Percentiles rank a stretch among this genome's conserved stretches.
Conservation (phyloP, 2,329 filamentous ascomycete genomes). For the Cercospora citrullina region DNA sequence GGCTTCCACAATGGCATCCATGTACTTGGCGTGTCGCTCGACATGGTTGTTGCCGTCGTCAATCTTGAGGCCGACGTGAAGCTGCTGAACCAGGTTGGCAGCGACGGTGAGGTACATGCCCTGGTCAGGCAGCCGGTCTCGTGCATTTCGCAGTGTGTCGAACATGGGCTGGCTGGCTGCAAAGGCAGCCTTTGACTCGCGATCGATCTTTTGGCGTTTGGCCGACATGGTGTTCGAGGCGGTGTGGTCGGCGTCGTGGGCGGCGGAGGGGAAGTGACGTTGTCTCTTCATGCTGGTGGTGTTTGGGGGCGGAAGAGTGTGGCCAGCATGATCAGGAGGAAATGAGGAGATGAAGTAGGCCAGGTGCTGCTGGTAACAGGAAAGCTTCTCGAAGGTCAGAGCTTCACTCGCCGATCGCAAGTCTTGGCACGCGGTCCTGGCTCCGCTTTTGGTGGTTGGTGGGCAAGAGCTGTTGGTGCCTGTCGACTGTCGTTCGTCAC, state of each 20-base stretch:
- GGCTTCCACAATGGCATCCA: conserved; percentile 33
- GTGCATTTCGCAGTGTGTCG: conserved; percentile 32
- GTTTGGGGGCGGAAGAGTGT: neutral
- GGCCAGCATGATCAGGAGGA: conserved; percentile 7
- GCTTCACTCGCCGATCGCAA: neutral
- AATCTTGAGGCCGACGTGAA: conserved; percentile 34
- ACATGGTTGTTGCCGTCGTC: conserved; percentile 22
- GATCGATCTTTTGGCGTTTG: conserved; percentile 24
- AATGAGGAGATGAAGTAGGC: conserved; percentile 1
- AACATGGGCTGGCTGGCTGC: conserved; percentile 36
- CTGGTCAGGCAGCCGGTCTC: conserved; percentile 26
- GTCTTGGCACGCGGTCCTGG: neutral
- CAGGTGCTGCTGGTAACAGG: neutral
- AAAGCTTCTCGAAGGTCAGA: conserved; percentile 4
- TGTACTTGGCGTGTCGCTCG: conserved; percentile 30
- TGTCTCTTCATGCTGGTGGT: conserved; percentile 10
- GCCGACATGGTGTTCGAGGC: conserved; percentile 7
- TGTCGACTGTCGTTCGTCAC: neutral
- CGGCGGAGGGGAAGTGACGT: conserved; percentile 3
- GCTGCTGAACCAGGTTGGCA: conserved; percentile 32
- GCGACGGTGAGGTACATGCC: conserved; percentile 29
- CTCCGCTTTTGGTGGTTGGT: neutral
- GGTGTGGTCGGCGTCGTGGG: neutral
- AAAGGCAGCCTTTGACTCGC: conserved; percentile 30
- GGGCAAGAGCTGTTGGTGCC: neutral